These are phyloP conservation scores for Dryas integrifolia DNA, from an alignment of 331 rosid genomes.

Conservation along the genomic window DNA sequence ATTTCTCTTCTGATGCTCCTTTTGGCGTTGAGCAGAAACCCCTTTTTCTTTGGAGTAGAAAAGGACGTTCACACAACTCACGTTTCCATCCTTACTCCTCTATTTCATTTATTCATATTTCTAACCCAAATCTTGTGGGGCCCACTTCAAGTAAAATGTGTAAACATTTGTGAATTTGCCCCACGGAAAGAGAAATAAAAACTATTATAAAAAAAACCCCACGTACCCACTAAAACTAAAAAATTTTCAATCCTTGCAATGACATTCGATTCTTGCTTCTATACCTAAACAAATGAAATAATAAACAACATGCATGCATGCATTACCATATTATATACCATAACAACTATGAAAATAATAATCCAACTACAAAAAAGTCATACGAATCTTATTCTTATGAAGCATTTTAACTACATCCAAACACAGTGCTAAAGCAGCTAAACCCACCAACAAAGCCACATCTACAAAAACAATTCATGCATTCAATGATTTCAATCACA, in stretches of 20 bases:
- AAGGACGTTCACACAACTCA: background rate
- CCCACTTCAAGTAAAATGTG: background rate
- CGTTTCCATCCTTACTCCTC: conserved; percentile 6
- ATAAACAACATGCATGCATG: background rate
- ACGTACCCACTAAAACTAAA: background rate
- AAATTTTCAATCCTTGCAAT: background rate
- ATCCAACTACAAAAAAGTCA: background rate
- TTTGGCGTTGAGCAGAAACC: conserved; percentile 6
- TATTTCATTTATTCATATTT: background rate
- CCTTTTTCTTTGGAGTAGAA: background rate
- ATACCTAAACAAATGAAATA: background rate
- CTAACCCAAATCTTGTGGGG: background rate
- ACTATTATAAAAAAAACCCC: background rate
- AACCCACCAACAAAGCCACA: background rate
- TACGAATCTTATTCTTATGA: background rate
- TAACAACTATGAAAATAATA: background rate
- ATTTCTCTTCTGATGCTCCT: background rate
- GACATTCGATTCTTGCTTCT: background rate
- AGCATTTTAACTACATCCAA: conserved; percentile 6
- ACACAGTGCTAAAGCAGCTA: conserved; percentile 27
- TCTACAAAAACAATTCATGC: background rate
- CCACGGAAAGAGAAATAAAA: background rate
- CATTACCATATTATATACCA: no score
- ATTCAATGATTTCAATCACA: background rate
- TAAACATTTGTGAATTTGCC: background rate